Conservation (phyloP, 371 early-diverging fungal genomes). For the Mucor racemosus region DNA sequence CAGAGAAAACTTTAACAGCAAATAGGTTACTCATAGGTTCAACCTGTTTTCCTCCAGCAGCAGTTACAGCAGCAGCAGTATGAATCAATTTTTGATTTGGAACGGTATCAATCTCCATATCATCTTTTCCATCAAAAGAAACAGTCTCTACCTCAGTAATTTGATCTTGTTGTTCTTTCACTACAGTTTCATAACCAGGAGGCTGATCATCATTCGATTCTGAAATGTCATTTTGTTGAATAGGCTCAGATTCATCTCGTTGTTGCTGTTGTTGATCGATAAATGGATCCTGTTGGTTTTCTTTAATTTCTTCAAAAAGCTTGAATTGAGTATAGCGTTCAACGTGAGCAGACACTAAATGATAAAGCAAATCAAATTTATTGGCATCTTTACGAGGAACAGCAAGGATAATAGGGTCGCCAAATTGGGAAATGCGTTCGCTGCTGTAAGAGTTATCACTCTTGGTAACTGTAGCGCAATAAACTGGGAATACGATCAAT, state of each 20-base stretch:
- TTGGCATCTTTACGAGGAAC: constrained; percentile 39
- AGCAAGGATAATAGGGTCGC: constrained; percentile 45
- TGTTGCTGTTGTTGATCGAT: not conserved
- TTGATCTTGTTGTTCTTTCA: not conserved
- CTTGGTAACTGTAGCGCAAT: constrained; percentile 34
- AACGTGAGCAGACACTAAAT: constrained; percentile 37
- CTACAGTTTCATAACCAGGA: constrained; percentile 4
- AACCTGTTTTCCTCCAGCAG: constrained; percentile 42
- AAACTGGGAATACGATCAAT: constrained; percentile 49
- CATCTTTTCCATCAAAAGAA: constrained; percentile 3
- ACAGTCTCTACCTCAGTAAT: not conserved
- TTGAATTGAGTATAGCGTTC: constrained; percentile 47
- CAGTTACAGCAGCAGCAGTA: constrained; percentile 52
- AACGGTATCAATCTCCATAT: constrained; percentile 22
- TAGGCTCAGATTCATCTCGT: not conserved
- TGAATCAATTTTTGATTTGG: constrained; percentile 34
- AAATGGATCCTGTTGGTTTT: not conserved
- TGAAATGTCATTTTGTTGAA: not conserved
- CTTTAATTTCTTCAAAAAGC: constrained; percentile 46
- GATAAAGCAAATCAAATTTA: constrained; percentile 30
- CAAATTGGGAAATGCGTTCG: constrained; percentile 32
- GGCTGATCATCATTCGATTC: constrained; percentile 7
- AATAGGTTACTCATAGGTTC: constrained; percentile 49
- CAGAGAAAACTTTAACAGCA: constrained; percentile 44
- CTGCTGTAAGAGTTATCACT: constrained; percentile 11